Evolutionary conservation across 768 basidiomycete genomes (phyloP).

Genomic region (Termitomyces sp.): DNA sequence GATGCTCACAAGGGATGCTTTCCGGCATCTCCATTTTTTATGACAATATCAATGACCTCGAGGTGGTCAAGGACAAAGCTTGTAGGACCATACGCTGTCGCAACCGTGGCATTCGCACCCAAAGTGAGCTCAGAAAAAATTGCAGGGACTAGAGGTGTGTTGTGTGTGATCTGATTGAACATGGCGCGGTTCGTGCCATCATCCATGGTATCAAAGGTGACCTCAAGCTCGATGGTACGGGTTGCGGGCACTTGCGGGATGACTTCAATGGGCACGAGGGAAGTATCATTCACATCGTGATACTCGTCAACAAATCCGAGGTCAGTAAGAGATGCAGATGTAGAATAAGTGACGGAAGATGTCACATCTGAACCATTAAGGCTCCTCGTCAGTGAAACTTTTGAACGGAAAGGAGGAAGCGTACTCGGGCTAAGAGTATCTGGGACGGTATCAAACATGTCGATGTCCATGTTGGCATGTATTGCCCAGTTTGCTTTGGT

Average conservation of each 20-base stretch:
- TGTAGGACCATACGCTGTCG: constrained; percentile 71
- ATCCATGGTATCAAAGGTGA: constrained; percentile 77
- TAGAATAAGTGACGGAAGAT: constrained; percentile 72
- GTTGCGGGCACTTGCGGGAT: constrained; percentile 47
- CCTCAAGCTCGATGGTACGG: constrained; percentile 62
- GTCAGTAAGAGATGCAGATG: constrained; percentile 45
- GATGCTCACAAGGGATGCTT: constrained; percentile 80
- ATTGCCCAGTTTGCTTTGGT: constrained; percentile 82
- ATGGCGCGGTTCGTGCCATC: constrained; percentile 84
- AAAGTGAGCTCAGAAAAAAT: constrained; percentile 74
- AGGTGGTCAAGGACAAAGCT: constrained; percentile 72
- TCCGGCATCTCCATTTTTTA: constrained; percentile 67
- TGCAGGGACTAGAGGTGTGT: constrained; percentile 66
- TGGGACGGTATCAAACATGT: constrained; percentile 87
- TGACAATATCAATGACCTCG: constrained; percentile 72
- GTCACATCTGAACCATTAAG: constrained; percentile 57
- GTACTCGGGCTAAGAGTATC: constrained; percentile 66
- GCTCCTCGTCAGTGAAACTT: neutral
- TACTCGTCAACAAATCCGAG: constrained; percentile 52
- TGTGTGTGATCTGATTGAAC: constrained; percentile 68
- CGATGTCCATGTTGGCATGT: constrained; percentile 85
- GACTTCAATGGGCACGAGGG: constrained; percentile 56
- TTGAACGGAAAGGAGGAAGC: constrained; percentile 17
- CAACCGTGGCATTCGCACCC: constrained; percentile 64
- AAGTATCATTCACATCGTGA: constrained; percentile 57